Conservation (phyloP, 306 rosid genomes). For the Psophocarpus tetragonolobus region DNA sequence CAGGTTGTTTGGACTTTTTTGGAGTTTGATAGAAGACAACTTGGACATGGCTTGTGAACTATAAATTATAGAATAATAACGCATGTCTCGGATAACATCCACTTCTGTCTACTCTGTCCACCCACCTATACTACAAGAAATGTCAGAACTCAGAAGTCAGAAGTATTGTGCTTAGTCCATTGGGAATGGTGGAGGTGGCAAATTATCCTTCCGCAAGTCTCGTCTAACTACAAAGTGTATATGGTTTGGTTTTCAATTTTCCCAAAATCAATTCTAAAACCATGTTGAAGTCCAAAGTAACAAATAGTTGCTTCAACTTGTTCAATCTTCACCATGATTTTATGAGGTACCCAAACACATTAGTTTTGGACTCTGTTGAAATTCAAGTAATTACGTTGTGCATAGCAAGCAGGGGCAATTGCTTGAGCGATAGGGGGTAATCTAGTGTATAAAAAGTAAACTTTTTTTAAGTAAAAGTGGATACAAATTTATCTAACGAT, state of each 20-base stretch:
- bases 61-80: neutral
- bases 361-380: neutral
- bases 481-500: too few relatives aligned
- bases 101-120: neutral
- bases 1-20: slow-evolving; percentile 7
- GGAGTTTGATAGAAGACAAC: slow-evolving; percentile 7
- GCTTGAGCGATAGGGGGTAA: neutral
- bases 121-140: neutral
- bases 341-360: too few relatives aligned
- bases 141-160: neutral
- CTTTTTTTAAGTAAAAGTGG: too few relatives aligned
- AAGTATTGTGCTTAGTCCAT: slow-evolving; percentile 8
- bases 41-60: neutral
- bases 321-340: too few relatives aligned
- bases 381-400: neutral
- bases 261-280: too few relatives aligned
- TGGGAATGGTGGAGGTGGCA: neutral
- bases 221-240: neutral
- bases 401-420: neutral
- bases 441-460: neutral
- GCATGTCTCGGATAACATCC: neutral
- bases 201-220: neutral
- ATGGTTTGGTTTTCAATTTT: too few relatives aligned
- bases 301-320: too few relatives aligned
- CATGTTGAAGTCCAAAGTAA: too few relatives aligned